Base-by-base conservation (phyloP, 805 yeast species). In the Kurtzmaniella fragi region DNA sequence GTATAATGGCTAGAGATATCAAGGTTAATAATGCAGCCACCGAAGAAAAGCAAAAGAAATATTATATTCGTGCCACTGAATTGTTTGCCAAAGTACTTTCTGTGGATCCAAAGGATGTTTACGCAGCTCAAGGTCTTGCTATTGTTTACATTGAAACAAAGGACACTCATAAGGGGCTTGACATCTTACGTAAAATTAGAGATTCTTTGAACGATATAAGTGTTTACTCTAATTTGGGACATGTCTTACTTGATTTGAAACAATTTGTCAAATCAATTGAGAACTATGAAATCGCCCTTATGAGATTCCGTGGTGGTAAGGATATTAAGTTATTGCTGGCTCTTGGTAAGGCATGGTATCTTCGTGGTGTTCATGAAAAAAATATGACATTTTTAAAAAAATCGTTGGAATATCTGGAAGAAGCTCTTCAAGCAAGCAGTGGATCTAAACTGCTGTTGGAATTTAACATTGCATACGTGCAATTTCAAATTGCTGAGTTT, bases 111-210 rank as follows among this genome's bases (percentile, higher is more conserved):
- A 71, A 75, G 48, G 87, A 91, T 56, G 91, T 90, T 1, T 93
- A 82, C 65, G 99, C 99, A 4, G 98, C 99, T 1, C 99, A 93
- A 61, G 99, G 99, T 40, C 73, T 93, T 45, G 98, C 97, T 1
- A 88, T 93, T 40, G 79, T 89, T 4, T 84, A 88, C 59, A 95
- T 95, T 9, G 97, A 91, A 53, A 82, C 81, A 52, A 81, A 82
- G 48, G 81, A 85, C 49, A 64, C 78, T 27, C 80, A 78, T 17
- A 71, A 81, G 44, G 96, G 98, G 0, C 70, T 90, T 52, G 95
- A 87, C 48, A 82, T 90, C 33, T 80, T 93, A 53, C 77, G 95
- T 59, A 88, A 90, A 50, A 80, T 90, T 39, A 77, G 96, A 54
- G 99, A 93, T 52, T 83, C 97, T 4, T 69, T 90, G 47, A 83